Evolutionary conservation across 164 flowering plant species (phyloP), one percentile per base, ranked within the genome.

Genomic region (Aristolochia contorta): DNA sequence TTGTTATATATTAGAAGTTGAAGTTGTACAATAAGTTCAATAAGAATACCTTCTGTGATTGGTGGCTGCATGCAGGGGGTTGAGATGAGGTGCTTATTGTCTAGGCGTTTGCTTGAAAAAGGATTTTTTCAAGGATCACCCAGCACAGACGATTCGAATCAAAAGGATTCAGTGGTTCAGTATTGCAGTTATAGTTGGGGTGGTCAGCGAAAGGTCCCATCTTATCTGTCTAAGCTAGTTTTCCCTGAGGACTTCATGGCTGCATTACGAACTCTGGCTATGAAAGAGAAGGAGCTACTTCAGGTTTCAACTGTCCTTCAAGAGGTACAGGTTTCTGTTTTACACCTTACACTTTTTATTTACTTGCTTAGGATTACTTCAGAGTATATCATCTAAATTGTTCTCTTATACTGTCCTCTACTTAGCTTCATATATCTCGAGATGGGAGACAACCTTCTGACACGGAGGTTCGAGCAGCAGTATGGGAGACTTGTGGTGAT

Each of bases 401-500:
- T 20, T 50, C 50, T 69, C 19, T 56, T 10, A 43, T 24, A 60
- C 45, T 2, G 22, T 51, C 15, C 0, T 43, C 27, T 63, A 57
- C 47, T 13, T 66, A 94, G 99, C 85, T 91, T 79, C n/a, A n/a
- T n/a, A 94, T 80, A 54, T 58, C 80, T 57, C 76, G 51, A 69
- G 85, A 71, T 64, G 88, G 76, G 68, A 76, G 83, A 70, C 79
- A 82, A 65, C 96, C 88, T 65, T 75, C 93, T 16, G 87, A 82
- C 55, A 32, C 79, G 15, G 99, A 94, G 77, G 91, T 86, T 63
- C 84, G 78, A 60, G 80, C 87, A 30, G 96, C 99, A 47, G 76
- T 89, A 25, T 94, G 99, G 99, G 99, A 94, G 77, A 82, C 79
- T 55, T 89, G 96, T 74, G 99, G 99, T 48, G 96, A 94, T 78